These are phyloP conservation scores for Colletotrichum tropicale DNA, from an alignment of 2,329 filamentous ascomycete species.

Conservation along the genomic window DNA sequence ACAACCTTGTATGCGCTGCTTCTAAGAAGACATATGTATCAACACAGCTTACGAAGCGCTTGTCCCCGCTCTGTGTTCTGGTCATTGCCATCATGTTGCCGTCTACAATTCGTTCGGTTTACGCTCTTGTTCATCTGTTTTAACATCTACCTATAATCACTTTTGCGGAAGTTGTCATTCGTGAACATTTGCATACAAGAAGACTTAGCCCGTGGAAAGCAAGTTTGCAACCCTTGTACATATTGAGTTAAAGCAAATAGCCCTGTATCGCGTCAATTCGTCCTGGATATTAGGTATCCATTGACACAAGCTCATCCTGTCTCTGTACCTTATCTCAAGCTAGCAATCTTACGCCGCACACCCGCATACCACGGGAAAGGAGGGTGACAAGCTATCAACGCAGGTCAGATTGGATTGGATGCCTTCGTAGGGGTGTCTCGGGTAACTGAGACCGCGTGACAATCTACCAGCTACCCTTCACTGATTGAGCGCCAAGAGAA, in stretches of 20 bases:
- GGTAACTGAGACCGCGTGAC: slow-evolving; percentile 14
- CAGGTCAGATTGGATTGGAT: neutral
- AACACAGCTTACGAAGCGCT: neutral
- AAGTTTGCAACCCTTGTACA: neutral
- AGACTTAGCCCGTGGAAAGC: neutral
- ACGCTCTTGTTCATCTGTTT: neutral
- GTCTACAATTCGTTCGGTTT: neutral
- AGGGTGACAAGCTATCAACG: neutral
- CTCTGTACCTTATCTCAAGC: neutral
- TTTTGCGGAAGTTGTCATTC: neutral
- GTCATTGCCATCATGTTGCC: neutral
- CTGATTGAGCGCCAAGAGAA: neutral
- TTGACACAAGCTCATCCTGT: neutral
- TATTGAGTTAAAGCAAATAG: neutral
- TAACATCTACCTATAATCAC: neutral
- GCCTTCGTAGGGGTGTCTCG: neutral
- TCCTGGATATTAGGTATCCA: neutral
- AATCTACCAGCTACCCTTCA: neutral
- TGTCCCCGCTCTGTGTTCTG: neutral
- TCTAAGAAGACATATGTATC: neutral
- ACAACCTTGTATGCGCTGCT: neutral
- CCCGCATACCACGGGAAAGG: neutral
- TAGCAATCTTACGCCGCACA: neutral
- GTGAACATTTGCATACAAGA: neutral
- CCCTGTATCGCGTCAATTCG: neutral